Percentiles rank a stretch among this genome's conserved stretches.
Conservation (phyloP, 2,329 filamentous ascomycete genomes). For the Fusarium fujikuroi region DNA sequence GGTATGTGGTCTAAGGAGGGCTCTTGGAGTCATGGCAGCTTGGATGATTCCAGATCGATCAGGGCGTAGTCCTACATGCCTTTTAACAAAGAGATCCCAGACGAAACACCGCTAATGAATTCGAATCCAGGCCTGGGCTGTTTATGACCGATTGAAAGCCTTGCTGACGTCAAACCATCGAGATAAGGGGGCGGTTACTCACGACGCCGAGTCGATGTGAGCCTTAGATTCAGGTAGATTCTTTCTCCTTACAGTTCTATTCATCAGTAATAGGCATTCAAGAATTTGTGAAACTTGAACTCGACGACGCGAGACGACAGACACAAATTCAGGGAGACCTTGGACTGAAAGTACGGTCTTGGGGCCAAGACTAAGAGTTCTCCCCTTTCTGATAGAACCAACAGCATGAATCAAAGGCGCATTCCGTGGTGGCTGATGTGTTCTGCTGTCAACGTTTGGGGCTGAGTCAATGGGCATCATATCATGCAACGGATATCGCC, state of each 20-base stretch:
- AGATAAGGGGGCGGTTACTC: background rate
- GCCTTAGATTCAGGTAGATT: rapidly evolving
- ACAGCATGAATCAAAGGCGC: background rate
- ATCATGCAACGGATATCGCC: background rate
- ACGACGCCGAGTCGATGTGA: background rate
- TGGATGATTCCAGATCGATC: background rate
- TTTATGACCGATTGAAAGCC: background rate
- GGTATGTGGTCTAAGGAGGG: background rate
- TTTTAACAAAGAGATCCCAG: background rate
- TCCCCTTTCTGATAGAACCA: background rate
- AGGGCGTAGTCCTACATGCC: background rate
- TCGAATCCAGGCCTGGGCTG: background rate
- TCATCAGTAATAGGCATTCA: too few species aligned
- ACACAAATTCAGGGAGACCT: background rate
- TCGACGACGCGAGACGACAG: background rate
- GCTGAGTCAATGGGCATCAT: background rate
- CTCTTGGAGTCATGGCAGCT: background rate
- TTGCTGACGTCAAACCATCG: too few species aligned
- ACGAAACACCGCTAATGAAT: too few species aligned
- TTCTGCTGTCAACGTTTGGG: background rate
- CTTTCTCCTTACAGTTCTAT: background rate
- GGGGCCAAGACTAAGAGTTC: too few species aligned
- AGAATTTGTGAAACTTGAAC: background rate
- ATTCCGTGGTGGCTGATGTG: background rate
- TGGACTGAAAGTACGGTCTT: background rate